Evolutionary conservation across 2,329 filamentous ascomycete genomes (phyloP), one percentile per base, ranked within the genome.

Genomic region (Cladosporium cucumerinum): DNA sequence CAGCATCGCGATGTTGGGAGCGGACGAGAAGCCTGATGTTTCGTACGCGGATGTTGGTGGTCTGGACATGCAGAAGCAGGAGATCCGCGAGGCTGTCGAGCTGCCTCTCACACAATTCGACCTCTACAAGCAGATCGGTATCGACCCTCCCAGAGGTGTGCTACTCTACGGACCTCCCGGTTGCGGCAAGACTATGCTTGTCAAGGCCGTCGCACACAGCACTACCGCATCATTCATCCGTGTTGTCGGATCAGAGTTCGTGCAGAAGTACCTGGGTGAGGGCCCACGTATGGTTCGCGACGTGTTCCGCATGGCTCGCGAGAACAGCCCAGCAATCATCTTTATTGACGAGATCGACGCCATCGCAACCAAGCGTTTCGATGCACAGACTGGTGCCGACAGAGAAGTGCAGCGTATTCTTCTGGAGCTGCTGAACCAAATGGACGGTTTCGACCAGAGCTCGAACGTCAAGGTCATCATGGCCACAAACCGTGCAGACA

Each of bases 401-500:
- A 88, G 95, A 81, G 95, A 99, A 81, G 95, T 99, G 18, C 95
- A 99, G 82, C 94, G 95, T 85, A 99, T 99, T 75, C 84, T 99
- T 66, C 89, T 99, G 66, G 95, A 99, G 79, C 83, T 99, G 71
- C 89, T 99, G 69, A 99, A 99, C 82, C 95, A 99, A 81, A 99
- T 99, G 95, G 95, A 99, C 78, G 95, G 95, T 70, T 99, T 99
- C 82, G 95, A 99, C 79, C 95, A 99, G 80, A 97, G 93, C 0
- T 91, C 92, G 78, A 99, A 99, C 79, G 95, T 99, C 80, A 99
- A 99, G 84, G 95, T 99, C 77, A 99, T 99, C 82, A 99, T 99
- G 95, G 95, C 95, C 71, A 99, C 95, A 71, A 99, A 99, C 84
- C 90, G 95, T 77, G 94, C 95, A 70, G 95, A 98, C 79, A 99